Percentiles rank a stretch among this genome's conserved stretches.
phyloP scores from a whole-genome alignment of 306 rosid genomes.

The Malus asiatica region DNA sequence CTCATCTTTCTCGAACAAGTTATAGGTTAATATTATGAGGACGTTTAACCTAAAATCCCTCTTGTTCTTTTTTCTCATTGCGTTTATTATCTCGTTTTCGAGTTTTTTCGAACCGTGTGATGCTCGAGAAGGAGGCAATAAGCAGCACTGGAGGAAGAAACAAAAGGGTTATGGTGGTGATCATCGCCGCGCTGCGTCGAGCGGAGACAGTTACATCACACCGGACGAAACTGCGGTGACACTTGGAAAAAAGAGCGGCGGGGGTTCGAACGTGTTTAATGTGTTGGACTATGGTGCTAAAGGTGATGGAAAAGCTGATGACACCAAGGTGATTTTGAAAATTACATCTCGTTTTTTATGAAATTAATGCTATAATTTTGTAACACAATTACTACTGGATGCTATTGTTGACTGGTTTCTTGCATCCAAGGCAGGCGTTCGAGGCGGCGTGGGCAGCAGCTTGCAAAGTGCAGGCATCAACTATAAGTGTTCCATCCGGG shows the following conservation, averaged over 20 bases:
- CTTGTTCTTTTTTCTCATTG: conserved; percentile 26
- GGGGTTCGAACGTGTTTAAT: conserved; percentile 34
- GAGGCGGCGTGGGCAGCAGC: conserved; percentile 63
- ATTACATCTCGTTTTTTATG: not conserved
- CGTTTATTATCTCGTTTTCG: conserved; percentile 15
- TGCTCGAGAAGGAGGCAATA: conserved; percentile 32
- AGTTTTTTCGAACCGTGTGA: conserved; percentile 29
- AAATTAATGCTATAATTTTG: not conserved
- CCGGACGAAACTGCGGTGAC: not conserved
- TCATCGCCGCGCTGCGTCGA: not conserved
- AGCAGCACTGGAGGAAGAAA: conserved; percentile 17
- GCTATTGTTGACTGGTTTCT: not conserved
- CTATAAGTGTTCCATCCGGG: conserved; percentile 55
- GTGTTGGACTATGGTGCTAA: conserved; percentile 66
- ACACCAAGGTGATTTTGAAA: conserved; percentile 49
- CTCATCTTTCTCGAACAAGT: not conserved
- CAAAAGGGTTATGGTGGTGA: not conserved
- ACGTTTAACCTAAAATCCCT: conserved; percentile 17
- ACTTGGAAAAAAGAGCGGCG: not conserved
- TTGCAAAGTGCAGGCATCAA: conserved; percentile 58
- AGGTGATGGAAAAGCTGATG: conserved; percentile 73
- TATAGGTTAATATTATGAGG: conserved; percentile 9
- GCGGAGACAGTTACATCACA: not conserved
- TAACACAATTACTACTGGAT: not conserved
- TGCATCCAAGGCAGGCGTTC: conserved; percentile 46